Conservation (phyloP, 345 rosid species). For the Acer campestre region DNA sequence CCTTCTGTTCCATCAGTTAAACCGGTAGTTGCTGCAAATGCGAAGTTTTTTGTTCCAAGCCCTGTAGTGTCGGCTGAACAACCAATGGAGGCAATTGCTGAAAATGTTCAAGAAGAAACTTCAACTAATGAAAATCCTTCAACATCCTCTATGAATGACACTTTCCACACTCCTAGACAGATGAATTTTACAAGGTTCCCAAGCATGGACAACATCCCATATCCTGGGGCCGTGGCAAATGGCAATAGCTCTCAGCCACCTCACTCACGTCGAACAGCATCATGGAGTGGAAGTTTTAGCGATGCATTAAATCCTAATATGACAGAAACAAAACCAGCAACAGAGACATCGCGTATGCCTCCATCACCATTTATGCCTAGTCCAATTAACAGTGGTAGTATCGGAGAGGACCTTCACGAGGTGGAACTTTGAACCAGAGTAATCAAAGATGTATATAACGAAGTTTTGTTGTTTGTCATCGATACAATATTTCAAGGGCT, state of each 20-base stretch:
- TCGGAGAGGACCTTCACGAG: slow-evolving; percentile 87
- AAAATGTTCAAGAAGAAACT: slow-evolving; percentile 45
- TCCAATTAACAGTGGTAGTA: slow-evolving; percentile 48
- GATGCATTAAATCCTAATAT: slow-evolving; percentile 38
- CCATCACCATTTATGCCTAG: slow-evolving; percentile 40
- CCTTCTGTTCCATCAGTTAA: slow-evolving; percentile 64
- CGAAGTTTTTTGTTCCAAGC: slow-evolving; percentile 83
- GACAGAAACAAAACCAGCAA: slow-evolving; percentile 36
- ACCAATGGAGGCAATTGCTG: slow-evolving; percentile 49
- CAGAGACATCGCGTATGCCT: slow-evolving; percentile 41
- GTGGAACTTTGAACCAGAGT: slow-evolving; percentile 72
- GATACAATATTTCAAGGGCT: slow-evolving; percentile 27
- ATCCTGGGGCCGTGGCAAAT: slow-evolving; percentile 28
- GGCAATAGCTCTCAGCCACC: slow-evolving; percentile 31
- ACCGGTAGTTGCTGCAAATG: slow-evolving; percentile 66
- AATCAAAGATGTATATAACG: slow-evolving; percentile 52
- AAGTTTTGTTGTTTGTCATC: slow-evolving; percentile 44
- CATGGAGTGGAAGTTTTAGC: slow-evolving; percentile 82
- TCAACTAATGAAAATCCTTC: slow-evolving; percentile 44
- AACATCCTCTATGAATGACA: slow-evolving; percentile 33
- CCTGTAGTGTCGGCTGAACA: slow-evolving; percentile 48
- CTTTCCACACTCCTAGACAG: slow-evolving; percentile 42
- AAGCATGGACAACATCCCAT: slow-evolving; percentile 64
- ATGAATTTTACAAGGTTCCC: slow-evolving; percentile 63
- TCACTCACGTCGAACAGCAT: slow-evolving; percentile 68